Percentiles rank a stretch among this genome's conserved stretches.
Conservation (phyloP, 129 eudicot genomes). For the Apium graveolens region DNA sequence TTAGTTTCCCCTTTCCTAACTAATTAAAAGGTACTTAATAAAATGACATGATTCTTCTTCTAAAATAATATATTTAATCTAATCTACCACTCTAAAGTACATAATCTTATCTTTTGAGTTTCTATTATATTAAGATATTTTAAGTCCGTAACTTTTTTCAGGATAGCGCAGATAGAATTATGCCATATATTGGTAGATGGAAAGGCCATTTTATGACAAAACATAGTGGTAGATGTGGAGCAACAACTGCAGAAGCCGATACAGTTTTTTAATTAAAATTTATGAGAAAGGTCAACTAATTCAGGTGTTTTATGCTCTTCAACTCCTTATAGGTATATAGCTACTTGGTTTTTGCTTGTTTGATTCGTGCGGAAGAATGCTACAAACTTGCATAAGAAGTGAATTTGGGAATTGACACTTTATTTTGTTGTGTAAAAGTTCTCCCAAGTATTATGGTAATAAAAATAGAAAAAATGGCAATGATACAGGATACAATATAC, state of each 20-base stretch:
- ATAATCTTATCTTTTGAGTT: neutral
- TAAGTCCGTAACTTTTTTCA: slow-evolving; percentile 13
- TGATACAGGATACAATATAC: too few relatives aligned
- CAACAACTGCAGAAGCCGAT: slow-evolving; percentile 75
- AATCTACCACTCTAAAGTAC: neutral
- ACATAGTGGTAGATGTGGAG: slow-evolving; percentile 95
- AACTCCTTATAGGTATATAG: neutral
- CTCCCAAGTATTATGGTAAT: neutral
- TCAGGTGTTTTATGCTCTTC: slow-evolving; percentile 42
- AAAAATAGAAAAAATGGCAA: too few relatives aligned
- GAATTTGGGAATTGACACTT: neutral
- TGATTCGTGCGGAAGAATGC: neutral
- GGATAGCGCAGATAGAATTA: slow-evolving; percentile 48
- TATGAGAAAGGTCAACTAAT: slow-evolving; percentile 61
- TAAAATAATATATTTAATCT: neutral
- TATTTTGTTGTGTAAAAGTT: too few relatives aligned
- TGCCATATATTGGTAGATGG: slow-evolving; percentile 77
- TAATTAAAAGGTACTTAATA: slow-evolving; percentile 38
- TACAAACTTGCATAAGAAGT: too few relatives aligned
- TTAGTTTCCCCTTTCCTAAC: slow-evolving; percentile 56
- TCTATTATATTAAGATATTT: neutral
- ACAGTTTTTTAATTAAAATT: slow-evolving; percentile 51
- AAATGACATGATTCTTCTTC: neutral
- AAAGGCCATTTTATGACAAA: slow-evolving; percentile 79
- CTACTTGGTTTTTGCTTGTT: neutral